phyloP scores from a whole-genome alignment of 192 early-diverging fungal genomes.

The Umbelopsis sp. region DNA sequence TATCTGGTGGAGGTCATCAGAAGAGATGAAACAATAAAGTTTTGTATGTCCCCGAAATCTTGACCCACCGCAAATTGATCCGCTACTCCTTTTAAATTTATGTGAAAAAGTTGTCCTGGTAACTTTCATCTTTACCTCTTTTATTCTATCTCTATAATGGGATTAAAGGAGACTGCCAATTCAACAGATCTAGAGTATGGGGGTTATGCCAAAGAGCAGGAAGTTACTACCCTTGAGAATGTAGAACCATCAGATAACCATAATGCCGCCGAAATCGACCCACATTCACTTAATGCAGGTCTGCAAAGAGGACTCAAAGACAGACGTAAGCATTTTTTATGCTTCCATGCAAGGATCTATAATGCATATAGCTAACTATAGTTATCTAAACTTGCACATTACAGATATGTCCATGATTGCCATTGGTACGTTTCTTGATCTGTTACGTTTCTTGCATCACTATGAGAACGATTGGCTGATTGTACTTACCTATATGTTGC shows the following conservation, averaged over 20 bases:
- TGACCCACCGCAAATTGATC: no score
- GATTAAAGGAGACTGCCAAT: not conserved
- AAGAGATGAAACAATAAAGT: no score
- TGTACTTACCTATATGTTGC: not conserved
- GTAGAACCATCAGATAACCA: not conserved
- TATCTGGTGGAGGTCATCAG: no score
- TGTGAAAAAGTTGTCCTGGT: no score
- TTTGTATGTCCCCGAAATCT: no score
- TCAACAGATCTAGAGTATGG: not conserved
- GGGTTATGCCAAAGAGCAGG: not conserved
- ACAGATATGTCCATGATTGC: constrained; percentile 23
- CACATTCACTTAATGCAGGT: constrained; percentile 10
- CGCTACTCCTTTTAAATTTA: no score
- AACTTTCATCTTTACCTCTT: no score
- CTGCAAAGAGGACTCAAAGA: constrained; percentile 14
- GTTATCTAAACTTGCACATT: not conserved
- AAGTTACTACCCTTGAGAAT: not conserved
- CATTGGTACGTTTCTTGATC: not conserved
- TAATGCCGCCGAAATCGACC: constrained; percentile 1
- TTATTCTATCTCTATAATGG: not conserved
- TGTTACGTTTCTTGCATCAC: not conserved
- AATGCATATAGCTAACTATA: not conserved
- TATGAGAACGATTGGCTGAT: not conserved
- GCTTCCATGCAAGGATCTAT: not conserved
- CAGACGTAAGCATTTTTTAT: constrained; percentile 1